Percentiles rank a stretch among this genome's conserved stretches.
These are phyloP conservation scores for Pouteria glomerata DNA, from an alignment of 148 eudicot genomes.

Conservation along the genomic window DNA sequence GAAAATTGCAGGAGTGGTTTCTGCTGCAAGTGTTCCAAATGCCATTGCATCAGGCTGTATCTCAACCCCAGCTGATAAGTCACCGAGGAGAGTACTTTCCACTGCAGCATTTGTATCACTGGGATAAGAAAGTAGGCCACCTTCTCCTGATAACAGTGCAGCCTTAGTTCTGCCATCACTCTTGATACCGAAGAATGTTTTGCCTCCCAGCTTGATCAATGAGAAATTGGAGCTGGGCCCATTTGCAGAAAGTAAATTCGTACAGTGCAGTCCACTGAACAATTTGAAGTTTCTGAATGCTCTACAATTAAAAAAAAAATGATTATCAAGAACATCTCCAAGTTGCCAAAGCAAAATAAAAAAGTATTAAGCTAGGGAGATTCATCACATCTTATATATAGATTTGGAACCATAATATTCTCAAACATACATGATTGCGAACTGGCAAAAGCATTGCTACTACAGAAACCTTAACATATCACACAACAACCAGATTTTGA, in stretches of 20 bases:
- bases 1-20: conserved; percentile 48
- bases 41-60: conserved; percentile 55
- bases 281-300: conserved; percentile 30
- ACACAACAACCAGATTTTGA: background rate
- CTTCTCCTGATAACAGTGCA: conserved; percentile 61
- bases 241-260: conserved; percentile 31
- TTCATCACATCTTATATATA: background rate
- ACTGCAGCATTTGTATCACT: conserved; percentile 20
- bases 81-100: conserved; percentile 23
- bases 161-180: conserved; percentile 39
- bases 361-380: background rate
- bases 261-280: conserved; percentile 34
- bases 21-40: conserved; percentile 68
- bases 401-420: background rate
- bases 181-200: conserved; percentile 28
- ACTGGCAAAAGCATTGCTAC: background rate
- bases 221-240: conserved; percentile 32
- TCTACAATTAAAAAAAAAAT: conserved; percentile 27
- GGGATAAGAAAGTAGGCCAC: conserved; percentile 41
- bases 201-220: conserved; percentile 26
- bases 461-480: background rate
- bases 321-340: background rate
- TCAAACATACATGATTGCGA: background rate
- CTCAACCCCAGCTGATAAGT: conserved; percentile 48
- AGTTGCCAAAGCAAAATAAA: background rate